Percentiles rank a stretch among this genome's conserved stretches.
These are phyloP conservation scores for Flaveria sonorensis DNA, from an alignment of 129 eudicot species.

Conservation along the genomic window DNA sequence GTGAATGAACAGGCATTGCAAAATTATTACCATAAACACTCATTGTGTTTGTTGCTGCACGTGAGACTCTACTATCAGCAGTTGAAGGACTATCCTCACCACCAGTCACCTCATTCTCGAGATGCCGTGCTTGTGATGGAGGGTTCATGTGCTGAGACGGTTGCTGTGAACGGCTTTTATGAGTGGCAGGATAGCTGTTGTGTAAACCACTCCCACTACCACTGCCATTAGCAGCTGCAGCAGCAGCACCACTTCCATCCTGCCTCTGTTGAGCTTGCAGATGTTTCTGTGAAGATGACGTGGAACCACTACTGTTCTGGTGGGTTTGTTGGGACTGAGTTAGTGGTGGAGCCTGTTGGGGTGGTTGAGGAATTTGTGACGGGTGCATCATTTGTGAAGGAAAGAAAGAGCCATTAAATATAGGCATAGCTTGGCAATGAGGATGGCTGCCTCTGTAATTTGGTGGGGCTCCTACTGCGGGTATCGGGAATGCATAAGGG, in stretches of 20 bases:
- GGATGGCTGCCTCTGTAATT: conserved; percentile 67
- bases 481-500: too few species aligned
- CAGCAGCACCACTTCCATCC: conserved; percentile 52
- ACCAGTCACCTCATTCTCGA: too few species aligned
- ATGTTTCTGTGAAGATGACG: conserved; percentile 81
- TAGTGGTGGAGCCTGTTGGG: conserved; percentile 37
- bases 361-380: conserved; percentile 68
- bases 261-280: conserved; percentile 69
- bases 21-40: conserved; percentile 74
- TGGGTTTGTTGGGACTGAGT: conserved; percentile 55
- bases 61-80: conserved; percentile 64
- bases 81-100: too few species aligned
- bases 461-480: too few species aligned
- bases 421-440: conserved; percentile 72
- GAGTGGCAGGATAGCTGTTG: conserved; percentile 45
- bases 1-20: conserved; percentile 70
- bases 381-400: conserved; percentile 90
- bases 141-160: too few species aligned
- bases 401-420: conserved; percentile 75
- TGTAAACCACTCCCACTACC: conserved; percentile 52
- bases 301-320: conserved; percentile 62
- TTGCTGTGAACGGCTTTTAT: conserved; percentile 58
- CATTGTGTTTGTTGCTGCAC: conserved; percentile 50
- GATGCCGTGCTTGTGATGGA: too few species aligned
- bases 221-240: conserved; percentile 46